phyloP scores from a whole-genome alignment of 805 yeast genomes.

The Wickerhamomyces tratensis region DNA sequence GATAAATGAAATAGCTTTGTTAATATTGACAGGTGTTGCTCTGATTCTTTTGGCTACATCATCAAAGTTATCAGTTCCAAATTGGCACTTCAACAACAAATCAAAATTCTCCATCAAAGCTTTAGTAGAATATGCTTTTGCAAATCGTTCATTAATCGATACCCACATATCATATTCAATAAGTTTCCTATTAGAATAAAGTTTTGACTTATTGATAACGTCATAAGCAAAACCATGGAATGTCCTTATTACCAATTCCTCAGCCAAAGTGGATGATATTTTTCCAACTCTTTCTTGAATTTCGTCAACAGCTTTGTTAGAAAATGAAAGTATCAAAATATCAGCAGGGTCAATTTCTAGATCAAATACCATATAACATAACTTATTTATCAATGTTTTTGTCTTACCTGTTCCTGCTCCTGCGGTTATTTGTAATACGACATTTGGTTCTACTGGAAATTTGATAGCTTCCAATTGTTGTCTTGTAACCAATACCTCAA shows the following conservation, averaged over 20 bases:
- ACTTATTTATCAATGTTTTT: conserved; percentile 42
- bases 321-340: conserved; percentile 54
- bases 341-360: conserved; percentile 36
- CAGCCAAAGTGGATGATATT: conserved; percentile 20
- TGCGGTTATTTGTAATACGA: conserved; percentile 43
- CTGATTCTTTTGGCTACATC: not conserved
- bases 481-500: conserved; percentile 25
- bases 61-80: too few species aligned
- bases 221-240: conserved; percentile 54
- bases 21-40: conserved; percentile 1
- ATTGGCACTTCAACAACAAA: not conserved
- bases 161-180: conserved; percentile 22
- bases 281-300: conserved; percentile 22
- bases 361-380: conserved; percentile 34
- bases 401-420: conserved; percentile 79
- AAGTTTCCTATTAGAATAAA: conserved; percentile 21
- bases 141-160: not conserved
- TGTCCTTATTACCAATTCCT: conserved; percentile 34
- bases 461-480: conserved; percentile 38
- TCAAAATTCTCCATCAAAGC: not conserved
- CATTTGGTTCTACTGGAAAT: conserved; percentile 26
- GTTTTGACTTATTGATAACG: too few species aligned
- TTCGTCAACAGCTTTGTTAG: conserved; percentile 56
- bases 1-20: too few species aligned
- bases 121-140: not conserved